A percentile compares a stretch with the other conserved stretches of the same genome.
Evolutionary conservation across 2,329 filamentous ascomycete species (phyloP).

Genomic region (Claviceps quebecensis): DNA sequence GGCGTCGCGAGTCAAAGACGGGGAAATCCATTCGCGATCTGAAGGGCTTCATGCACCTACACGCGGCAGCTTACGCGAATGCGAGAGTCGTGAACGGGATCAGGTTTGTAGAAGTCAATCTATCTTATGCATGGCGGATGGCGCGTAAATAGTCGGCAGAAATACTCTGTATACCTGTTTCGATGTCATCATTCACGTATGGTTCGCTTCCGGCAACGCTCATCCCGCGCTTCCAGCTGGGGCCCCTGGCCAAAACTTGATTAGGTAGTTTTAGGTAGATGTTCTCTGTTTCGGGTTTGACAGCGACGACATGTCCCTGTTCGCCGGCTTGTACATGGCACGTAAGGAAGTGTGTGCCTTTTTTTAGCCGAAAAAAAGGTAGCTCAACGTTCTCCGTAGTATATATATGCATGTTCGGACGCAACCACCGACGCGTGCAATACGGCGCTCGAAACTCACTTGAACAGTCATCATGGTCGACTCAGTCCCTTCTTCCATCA

Average conservation of each 20-base stretch:
- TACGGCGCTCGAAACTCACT: neutral
- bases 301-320: neutral
- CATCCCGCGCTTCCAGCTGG: neutral
- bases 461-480: neutral
- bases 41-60: too few relatives aligned
- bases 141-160: neutral
- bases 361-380: neutral
- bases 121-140: neutral
- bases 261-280: neutral
- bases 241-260: neutral
- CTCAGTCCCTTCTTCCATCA: neutral
- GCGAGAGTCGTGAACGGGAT: too few relatives aligned
- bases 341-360: neutral
- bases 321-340: neutral
- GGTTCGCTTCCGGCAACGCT: neutral
- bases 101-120: neutral
- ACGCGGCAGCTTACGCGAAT: too few relatives aligned
- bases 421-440: neutral
- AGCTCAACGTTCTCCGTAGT: neutral
- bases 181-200: neutral
- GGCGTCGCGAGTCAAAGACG: too few relatives aligned
- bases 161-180: neutral
- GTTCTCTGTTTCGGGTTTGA: neutral
- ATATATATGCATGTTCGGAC: neutral
- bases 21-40: too few relatives aligned